Evolutionary conservation across 2,329 filamentous ascomycete genomes (phyloP), one percentile per base, ranked within the genome.

Genomic region (Exophiala spinifera): DNA sequence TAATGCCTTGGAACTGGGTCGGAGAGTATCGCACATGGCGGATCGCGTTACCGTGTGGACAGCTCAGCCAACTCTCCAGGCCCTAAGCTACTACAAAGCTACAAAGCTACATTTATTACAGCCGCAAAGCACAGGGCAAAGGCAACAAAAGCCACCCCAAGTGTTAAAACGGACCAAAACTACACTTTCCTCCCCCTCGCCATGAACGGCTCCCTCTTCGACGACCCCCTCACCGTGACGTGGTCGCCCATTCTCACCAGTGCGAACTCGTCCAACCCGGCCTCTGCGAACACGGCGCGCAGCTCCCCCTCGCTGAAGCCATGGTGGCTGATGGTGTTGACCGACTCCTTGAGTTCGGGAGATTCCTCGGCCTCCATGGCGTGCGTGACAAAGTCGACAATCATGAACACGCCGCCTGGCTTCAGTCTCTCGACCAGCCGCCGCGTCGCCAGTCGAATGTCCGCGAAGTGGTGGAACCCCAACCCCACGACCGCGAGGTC

Each of bases 351-450:
- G 20, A 23, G 23, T 7, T 46, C 51, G 15, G 47, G 33, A 14
- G 63, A 21, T 21, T 8, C 42, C n/a, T 44, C 42, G 10, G 19
- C 52, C 42, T 56, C 48, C 43, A 54, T 54, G 44, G 62, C 75
- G 61, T 86, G 81, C 7, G 82, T 74, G 15, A 87, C 64, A 56
- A 90, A 85, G 65, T 91, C 87, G 43, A 86, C 72, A 51, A 91
- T 80, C 46, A 89, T 71, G 42, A 89, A 72, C 1, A 84, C 80
- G 10, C 88, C 88, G 3, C 85, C 86, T 2, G 79, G 78, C 59
- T 78, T 79, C 55, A 91, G 72, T 8, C 87, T 79, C 65, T 81
- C 75, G 3, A 76, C 81, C 33, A 91, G 72, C 45, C 80, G 75
- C 57, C 72, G 72, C 4, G 86, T 78, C 0, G 84, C 82, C 25